Base-by-base conservation (phyloP, 345 rosid species). In the Citrus reticulata region DNA sequence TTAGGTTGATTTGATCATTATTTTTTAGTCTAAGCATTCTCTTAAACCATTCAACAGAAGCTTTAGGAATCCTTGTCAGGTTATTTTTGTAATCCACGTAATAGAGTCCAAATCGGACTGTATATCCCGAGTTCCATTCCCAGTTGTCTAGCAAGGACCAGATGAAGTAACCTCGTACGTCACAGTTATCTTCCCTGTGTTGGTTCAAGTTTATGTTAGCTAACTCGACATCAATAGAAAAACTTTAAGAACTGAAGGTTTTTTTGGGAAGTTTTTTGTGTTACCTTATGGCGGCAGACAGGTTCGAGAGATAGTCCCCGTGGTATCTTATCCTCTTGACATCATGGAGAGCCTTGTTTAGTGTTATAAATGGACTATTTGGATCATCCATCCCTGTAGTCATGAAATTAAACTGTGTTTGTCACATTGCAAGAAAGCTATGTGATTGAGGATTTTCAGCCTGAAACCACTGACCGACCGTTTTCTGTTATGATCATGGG, bases 71-170 rank as follows among this genome's bases (percentile, higher is more conserved):
- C 81, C 97, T 89, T 34, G 99, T 92, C 35, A 91, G 91, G 71
- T 93, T 95, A 42, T 91, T 88, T 75, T 80, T 91, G 84, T 88
- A 92, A 62, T 95, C 97, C 49, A 93, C 92, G 79, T 83, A 89
- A 82, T 95, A 92, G 20, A 93, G 89, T 81, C 97, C 95, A 39
- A 95, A 95, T 64, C 98, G 84, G 19, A 95, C 98, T 0, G 98
- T 93, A 78, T 92, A 93, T 37, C 97, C 97, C 8, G 87, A 89
- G 87, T 92, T 95, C 99, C 99, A 93, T 77, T 95, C 99, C 98
- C 94, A 93, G 74, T 95, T 95, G 82, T 95, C 99, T 4, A 92
- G 91, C 93, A 93, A 83, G 22, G 97, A 93, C 99, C 97, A 93
- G 20, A 85, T 89, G 68, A 92, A 95, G 65, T 92, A 95, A 6